Conservation (phyloP, 352 stramenopile species). For the Pythium chondricola region DNA sequence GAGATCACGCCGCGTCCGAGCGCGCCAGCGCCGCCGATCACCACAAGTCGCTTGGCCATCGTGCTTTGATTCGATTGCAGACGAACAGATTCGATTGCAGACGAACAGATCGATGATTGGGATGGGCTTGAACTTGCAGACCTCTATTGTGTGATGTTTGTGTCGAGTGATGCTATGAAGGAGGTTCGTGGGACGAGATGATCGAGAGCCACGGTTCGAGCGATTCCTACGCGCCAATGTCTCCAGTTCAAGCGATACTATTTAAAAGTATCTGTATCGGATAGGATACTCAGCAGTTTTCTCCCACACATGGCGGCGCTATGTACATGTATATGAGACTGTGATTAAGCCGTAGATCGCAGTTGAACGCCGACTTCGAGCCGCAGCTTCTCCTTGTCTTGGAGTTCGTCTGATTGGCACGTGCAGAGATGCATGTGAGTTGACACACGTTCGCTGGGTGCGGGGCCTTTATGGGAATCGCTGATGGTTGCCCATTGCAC, state of each 20-base stretch:
- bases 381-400: conserved; percentile 53
- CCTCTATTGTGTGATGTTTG: conserved; percentile 3
- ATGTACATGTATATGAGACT: too few relatives aligned
- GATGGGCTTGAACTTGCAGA: conserved; percentile 13
- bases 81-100: conserved; percentile 7
- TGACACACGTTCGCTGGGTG: neutral
- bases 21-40: conserved; percentile 68
- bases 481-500: too few relatives aligned
- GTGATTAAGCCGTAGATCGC: neutral
- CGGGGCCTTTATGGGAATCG: too few relatives aligned
- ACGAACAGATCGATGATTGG: neutral
- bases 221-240: too few relatives aligned
- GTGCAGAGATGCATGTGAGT: too few relatives aligned
- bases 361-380: conserved; percentile 37
- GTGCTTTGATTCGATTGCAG: neutral
- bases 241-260: too few relatives aligned
- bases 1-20: conserved; percentile 62
- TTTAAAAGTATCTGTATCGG: too few relatives aligned
- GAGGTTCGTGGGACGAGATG: neutral
- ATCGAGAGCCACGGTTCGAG: too few relatives aligned
- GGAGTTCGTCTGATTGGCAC: conserved; percentile 42
- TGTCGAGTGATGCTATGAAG: neutral
- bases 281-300: too few relatives aligned
- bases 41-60: conserved; percentile 58
- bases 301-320: too few relatives aligned